These are phyloP conservation scores for Nakazawaea ambrosiae DNA, from an alignment of 805 yeast species.

Conservation along the genomic window DNA sequence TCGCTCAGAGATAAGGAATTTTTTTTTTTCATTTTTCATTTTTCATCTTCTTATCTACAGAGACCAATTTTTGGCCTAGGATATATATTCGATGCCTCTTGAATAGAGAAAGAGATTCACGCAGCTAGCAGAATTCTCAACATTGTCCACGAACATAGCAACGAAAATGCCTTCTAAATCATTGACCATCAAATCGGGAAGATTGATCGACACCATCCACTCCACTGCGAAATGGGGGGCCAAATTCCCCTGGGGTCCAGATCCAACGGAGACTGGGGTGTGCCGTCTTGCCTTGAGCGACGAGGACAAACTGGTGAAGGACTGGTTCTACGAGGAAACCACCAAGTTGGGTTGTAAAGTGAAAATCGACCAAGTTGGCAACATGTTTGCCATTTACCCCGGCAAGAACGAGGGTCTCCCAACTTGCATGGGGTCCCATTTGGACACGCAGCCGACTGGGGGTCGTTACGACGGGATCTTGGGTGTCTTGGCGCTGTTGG, in stretches of 20 bases:
- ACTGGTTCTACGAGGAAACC: conserved; percentile 56
- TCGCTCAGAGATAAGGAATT: too few species aligned
- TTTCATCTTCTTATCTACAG: too few species aligned
- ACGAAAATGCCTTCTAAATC: conserved; percentile 10
- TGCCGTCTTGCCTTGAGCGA: conserved; percentile 58
- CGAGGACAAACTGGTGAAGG: conserved; percentile 55
- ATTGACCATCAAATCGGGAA: conserved; percentile 24
- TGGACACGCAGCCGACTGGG: conserved; percentile 76
- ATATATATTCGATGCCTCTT: too few species aligned
- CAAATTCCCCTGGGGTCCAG: conserved; percentile 52
- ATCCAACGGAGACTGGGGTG: conserved; percentile 56
- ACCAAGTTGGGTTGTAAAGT: conserved; percentile 48
- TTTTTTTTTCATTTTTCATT: too few species aligned
- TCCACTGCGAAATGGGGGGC: conserved; percentile 60
- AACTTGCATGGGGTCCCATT: conserved; percentile 65
- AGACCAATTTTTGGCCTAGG: too few species aligned
- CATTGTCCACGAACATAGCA: too few species aligned
- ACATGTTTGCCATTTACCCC: conserved; percentile 58
- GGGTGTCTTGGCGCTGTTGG: conserved; percentile 64
- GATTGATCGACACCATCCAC: conserved; percentile 54
- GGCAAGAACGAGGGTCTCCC: conserved; percentile 46
- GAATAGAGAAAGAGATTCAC: too few species aligned
- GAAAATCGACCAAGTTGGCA: conserved; percentile 59
- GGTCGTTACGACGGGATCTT: conserved; percentile 70
- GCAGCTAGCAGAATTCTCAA: too few species aligned